A percentile compares a stretch with the other conserved stretches of the same genome.
These are phyloP conservation scores for Coffea humblotiana DNA, from an alignment of 305 asterid genomes.

Conservation along the genomic window DNA sequence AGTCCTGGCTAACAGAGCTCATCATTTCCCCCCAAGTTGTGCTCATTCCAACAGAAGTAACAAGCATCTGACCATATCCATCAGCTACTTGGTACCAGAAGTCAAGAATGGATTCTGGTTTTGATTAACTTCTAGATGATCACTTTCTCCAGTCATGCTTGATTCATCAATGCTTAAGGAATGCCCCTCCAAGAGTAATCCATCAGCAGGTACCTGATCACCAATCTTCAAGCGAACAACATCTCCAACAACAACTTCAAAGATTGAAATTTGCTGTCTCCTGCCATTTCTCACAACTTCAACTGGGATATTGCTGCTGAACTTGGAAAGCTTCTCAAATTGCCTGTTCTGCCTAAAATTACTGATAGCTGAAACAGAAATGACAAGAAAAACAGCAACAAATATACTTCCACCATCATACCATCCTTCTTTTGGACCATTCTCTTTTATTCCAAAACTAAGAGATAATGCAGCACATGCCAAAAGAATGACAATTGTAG, in stretches of 20 bases:
- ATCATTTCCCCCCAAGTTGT: conserved; percentile 77
- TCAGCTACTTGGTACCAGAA: conserved; percentile 57
- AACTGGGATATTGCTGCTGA: conserved; percentile 41
- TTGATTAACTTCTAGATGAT: conserved; percentile 36
- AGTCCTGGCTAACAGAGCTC: conserved; percentile 40
- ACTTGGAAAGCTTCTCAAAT: conserved; percentile 52
- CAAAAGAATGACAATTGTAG: conserved; percentile 45
- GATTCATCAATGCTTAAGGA: conserved; percentile 49
- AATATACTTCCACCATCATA: conserved; percentile 67
- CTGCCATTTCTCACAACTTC: conserved; percentile 66
- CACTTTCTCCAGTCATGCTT: conserved; percentile 70
- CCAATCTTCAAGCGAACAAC: conserved; percentile 54
- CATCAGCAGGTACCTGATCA: conserved; percentile 71
- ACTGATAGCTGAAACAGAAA: conserved; percentile 47
- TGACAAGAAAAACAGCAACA: conserved; percentile 53
- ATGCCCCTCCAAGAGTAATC: conserved; percentile 51
- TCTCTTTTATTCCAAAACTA: conserved; percentile 50
- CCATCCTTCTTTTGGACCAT: conserved; percentile 65
- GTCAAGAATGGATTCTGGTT: conserved; percentile 44
- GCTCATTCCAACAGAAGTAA: conserved; percentile 62
- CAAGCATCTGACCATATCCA: conserved; percentile 57
- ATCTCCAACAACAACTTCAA: conserved; percentile 63
- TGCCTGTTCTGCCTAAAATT: conserved; percentile 55
- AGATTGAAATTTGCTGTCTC: conserved; percentile 45
- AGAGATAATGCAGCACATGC: conserved; percentile 56